These are phyloP conservation scores for Cucurbita maxima DNA, from an alignment of 306 rosid species.

Conservation along the genomic window DNA sequence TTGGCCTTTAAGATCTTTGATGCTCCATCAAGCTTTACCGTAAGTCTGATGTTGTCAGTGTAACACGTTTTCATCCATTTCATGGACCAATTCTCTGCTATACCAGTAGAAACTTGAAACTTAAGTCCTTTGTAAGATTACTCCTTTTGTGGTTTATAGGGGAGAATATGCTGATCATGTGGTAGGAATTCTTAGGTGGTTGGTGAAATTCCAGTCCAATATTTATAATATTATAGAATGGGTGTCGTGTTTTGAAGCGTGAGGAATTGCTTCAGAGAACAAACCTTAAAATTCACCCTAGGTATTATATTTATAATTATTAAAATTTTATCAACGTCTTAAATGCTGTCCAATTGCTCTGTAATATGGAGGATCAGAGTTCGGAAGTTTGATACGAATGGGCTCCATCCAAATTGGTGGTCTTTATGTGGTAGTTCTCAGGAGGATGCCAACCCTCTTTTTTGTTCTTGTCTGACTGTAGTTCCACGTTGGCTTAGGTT, in stretches of 20 bases:
- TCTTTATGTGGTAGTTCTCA: background rate
- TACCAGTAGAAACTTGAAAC: background rate
- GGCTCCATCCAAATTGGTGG: background rate
- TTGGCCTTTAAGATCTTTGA: slow-evolving; percentile 61
- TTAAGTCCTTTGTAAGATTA: background rate
- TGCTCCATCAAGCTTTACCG: slow-evolving; percentile 80
- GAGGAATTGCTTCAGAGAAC: background rate
- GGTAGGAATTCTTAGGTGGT: background rate
- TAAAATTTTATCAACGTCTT: background rate
- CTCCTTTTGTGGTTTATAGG: background rate
- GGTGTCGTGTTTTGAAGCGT: background rate
- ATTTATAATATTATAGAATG: background rate
- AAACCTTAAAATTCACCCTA: background rate
- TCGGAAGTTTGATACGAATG: background rate
- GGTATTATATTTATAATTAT: background rate
- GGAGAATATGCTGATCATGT: background rate
- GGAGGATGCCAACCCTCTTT: background rate
- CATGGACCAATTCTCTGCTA: background rate
- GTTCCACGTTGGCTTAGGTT: background rate
- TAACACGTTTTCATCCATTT: background rate
- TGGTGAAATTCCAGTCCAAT: background rate
- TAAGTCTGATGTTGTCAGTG: slow-evolving; percentile 22
- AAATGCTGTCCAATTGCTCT: background rate
- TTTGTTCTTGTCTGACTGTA: background rate
- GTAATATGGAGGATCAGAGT: background rate